These are phyloP conservation scores for Aspergillus luchuensis DNA, from an alignment of 2,329 filamentous ascomycete species.

Conservation along the genomic window DNA sequence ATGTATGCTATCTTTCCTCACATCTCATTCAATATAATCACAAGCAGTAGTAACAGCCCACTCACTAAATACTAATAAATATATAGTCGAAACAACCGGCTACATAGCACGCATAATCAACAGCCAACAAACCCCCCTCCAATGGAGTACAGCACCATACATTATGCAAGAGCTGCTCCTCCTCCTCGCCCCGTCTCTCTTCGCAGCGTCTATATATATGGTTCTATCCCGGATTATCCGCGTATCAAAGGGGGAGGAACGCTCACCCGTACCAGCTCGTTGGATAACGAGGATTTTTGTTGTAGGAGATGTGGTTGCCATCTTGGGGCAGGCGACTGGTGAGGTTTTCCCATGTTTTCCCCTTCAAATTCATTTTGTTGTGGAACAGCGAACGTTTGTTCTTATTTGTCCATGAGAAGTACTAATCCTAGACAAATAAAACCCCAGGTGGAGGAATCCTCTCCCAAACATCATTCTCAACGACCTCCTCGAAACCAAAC, in stretches of 20 bases:
- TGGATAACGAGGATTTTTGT: neutral
- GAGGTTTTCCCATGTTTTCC: too few relatives aligned
- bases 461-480: neutral
- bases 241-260: neutral
- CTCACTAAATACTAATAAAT: too few relatives aligned
- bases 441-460: neutral
- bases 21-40: neutral
- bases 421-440: too few relatives aligned
- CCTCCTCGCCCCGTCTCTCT: neutral
- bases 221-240: neutral
- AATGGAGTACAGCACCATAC: neutral
- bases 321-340: neutral
- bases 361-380: too few relatives aligned
- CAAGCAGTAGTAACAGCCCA: neutral
- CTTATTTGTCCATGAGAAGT: too few relatives aligned
- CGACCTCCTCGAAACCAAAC: too few relatives aligned
- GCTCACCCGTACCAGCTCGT: neutral
- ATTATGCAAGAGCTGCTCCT: neutral
- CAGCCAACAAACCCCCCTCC: neutral
- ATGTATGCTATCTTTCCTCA: neutral
- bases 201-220: slow-evolving; percentile 3
- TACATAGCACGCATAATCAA: neutral
- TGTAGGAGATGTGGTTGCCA: neutral
- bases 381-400: too few relatives aligned
- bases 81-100: slow-evolving; percentile 1